Evolutionary conservation across 805 yeast genomes (phyloP).

Genomic region (Wickerhamiella spandovensis): DNA sequence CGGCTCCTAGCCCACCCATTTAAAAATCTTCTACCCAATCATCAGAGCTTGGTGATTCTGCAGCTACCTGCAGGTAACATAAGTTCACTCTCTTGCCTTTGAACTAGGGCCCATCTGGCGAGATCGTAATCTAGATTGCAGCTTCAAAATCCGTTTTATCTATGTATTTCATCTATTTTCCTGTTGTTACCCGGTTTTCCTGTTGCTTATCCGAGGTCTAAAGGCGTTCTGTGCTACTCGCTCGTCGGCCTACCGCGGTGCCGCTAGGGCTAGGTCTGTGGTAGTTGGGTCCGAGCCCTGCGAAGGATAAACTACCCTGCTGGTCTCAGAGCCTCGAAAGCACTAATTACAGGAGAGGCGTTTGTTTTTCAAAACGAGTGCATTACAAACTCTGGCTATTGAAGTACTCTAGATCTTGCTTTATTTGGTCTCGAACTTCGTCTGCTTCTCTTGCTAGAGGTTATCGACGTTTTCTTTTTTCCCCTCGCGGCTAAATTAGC

Average conservation of each 20-base stretch:
- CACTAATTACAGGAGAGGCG: neutral
- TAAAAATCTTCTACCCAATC: neutral
- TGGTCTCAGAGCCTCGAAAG: neutral
- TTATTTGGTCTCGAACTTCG: neutral
- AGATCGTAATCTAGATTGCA: neutral
- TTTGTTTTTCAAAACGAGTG: neutral
- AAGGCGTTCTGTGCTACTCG: neutral
- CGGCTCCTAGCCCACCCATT: neutral
- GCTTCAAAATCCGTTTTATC: neutral
- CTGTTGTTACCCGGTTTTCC: neutral
- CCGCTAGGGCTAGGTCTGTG: neutral
- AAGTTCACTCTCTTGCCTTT: neutral
- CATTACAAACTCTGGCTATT: neutral
- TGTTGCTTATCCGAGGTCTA: neutral
- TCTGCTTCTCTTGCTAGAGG: neutral
- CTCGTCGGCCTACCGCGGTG: neutral
- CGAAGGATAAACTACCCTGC: neutral
- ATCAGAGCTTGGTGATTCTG: neutral
- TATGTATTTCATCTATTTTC: neutral
- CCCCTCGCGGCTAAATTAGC: neutral
- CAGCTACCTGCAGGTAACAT: neutral
- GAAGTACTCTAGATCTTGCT: neutral
- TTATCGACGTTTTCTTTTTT: neutral
- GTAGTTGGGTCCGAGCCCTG: neutral
- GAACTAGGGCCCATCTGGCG: neutral